These are phyloP conservation scores for Globisporangium paddicum DNA, from an alignment of 352 stramenopile species.

Conservation along the genomic window DNA sequence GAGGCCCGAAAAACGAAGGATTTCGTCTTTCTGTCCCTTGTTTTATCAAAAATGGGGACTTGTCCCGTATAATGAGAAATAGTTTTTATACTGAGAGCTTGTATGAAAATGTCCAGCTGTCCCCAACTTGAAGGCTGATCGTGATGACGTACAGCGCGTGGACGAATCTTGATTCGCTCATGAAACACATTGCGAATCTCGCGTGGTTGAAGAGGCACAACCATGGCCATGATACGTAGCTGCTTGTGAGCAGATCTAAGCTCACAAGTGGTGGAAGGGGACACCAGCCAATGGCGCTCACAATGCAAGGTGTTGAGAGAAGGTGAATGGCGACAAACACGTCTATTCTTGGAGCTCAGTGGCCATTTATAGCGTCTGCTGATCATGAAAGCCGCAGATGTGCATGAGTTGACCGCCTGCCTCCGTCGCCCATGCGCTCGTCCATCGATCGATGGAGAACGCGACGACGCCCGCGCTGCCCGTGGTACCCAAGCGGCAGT, in stretches of 20 bases:
- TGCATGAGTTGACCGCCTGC: neutral
- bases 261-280: no score
- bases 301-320: no score
- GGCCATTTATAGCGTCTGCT: neutral
- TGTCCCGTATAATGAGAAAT: neutral
- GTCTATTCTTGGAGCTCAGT: neutral
- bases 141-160: neutral
- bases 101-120: neutral
- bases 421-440: neutral
- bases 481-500: constrained; percentile 1
- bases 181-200: neutral
- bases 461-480: neutral
- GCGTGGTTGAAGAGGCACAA: neutral
- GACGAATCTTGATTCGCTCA: neutral
- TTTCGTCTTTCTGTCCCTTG: constrained; percentile 6
- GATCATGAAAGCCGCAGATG: neutral
- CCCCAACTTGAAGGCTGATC: neutral
- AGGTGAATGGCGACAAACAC: no score
- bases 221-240: no score
- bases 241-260: no score
- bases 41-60: neutral
- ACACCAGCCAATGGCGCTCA: no score
- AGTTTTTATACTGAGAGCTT: neutral
- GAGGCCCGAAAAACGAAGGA: neutral
- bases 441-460: constrained; percentile 9